Base-by-base conservation (phyloP, 768 basidiomycete genomes). In the Daedaleopsis sinensis region DNA sequence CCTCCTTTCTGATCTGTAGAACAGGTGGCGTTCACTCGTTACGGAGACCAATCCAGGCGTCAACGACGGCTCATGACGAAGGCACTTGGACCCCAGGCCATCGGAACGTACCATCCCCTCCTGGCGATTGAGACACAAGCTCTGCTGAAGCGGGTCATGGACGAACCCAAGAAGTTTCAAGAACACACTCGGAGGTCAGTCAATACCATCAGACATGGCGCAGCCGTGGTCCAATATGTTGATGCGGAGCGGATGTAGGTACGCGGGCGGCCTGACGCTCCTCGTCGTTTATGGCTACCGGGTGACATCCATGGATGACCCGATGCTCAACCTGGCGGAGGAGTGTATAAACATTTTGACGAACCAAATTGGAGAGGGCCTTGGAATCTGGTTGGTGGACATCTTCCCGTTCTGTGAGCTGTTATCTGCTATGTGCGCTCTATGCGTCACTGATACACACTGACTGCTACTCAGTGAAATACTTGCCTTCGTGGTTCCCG, bases 61-160 rank as follows among this genome's bases (percentile, higher is more conserved):
- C 87, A 89, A 70, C 84, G 90, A 64, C 82, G 74, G 63, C 80
- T 91, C 43, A 82, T 90, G 74, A 84, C 85, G 70, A 80, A 81
- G 52, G 87, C 88, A 9, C 79, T 91, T 38, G 82, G 83, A 21
- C 62, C 76, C 21, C 75, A 79, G 8, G 77, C 72, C 21, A 84
- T 90, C 58, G 79, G 81, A 6, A 67, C 73, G 3, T 91, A 89
- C 70, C 74, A 84, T 46, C 84, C 84, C 0, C 75, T 88, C 37
- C 76, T 90, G 39, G 74, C 80, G 64, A 79, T 79, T 35, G 82
- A 82, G 67, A 88, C 86, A 3, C 78, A 80, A 55, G 74, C 76
- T 0, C 86, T 90, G 66, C 79, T 91, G 35, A 80, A 75, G 46
- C 76, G 81, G 3, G 75, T 91, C 49, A 70, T 88, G 60, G 76